These are phyloP conservation scores for Bothriochloa decipiens DNA, from an alignment of 176 grass and related monocot genomes.

Conservation along the genomic window DNA sequence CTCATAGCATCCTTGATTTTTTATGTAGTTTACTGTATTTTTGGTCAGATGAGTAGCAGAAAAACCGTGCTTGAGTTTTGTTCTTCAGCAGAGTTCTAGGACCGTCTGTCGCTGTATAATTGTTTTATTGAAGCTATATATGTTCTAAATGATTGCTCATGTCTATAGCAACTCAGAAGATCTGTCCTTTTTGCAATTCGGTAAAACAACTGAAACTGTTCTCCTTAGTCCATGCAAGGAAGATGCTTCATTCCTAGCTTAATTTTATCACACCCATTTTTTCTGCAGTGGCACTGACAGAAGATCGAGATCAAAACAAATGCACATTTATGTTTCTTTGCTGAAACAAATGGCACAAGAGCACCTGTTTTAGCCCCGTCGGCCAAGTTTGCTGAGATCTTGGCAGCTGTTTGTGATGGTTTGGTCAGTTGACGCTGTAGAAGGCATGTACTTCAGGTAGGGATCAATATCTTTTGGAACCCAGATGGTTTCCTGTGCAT, in stretches of 20 bases:
- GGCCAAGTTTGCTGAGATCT: conserved; percentile 89
- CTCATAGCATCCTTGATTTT: no score
- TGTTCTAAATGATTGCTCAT: conserved; percentile 66
- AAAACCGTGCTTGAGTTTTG: no score
- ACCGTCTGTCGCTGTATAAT: no score
- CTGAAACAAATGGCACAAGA: conserved; percentile 34
- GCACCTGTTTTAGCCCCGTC: conserved; percentile 90
- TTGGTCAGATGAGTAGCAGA: no score
- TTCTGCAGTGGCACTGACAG: conserved; percentile 61
- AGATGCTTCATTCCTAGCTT: background rate
- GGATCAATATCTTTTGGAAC: conserved; percentile 16
- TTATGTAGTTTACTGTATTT: no score
- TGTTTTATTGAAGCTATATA: conserved; percentile 19
- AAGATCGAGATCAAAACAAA: no score
- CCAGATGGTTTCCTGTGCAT: background rate
- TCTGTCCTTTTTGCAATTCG: conserved; percentile 64
- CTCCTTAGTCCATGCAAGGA: background rate
- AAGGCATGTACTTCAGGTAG: conserved; percentile 80
- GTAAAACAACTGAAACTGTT: conserved; percentile 41
- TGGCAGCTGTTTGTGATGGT: background rate
- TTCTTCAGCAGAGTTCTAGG: no score
- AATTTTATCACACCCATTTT: background rate
- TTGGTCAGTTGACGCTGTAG: conserved; percentile 31
- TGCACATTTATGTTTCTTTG: conserved; percentile 82
- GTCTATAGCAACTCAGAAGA: conserved; percentile 48